A percentile compares a stretch with the other conserved stretches of the same genome.
Evolutionary conservation across 2,329 filamentous ascomycete genomes (phyloP).

Genomic region (Alternaria conjuncta): DNA sequence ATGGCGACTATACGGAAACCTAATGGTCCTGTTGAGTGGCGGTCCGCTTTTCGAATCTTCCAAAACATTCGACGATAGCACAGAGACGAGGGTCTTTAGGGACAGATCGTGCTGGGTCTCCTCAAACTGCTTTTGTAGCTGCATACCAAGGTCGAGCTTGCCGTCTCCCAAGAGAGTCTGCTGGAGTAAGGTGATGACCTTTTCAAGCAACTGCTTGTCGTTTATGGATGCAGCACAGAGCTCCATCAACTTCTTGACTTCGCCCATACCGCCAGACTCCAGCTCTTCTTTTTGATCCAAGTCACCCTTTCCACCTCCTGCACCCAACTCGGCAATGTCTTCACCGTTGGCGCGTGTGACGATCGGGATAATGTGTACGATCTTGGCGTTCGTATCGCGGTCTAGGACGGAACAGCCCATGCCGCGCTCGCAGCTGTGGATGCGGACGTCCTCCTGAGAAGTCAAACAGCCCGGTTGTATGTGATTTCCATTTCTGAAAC

Average conservation of each 20-base stretch:
- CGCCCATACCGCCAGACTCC: slow-evolving; percentile 58
- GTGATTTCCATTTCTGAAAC: slow-evolving; percentile 77
- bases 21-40: slow-evolving; percentile 38
- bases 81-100: slow-evolving; percentile 41
- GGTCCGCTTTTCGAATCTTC: background rate
- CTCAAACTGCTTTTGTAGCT: slow-evolving; percentile 32
- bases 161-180: slow-evolving; percentile 21
- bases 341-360: slow-evolving; percentile 69
- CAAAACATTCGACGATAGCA: slow-evolving; percentile 26
- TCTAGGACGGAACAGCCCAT: slow-evolving; percentile 63
- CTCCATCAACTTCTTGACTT: slow-evolving; percentile 60
- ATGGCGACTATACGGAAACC: slow-evolving; percentile 87
- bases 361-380: slow-evolving; percentile 81
- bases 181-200: slow-evolving; percentile 47
- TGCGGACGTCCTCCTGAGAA: slow-evolving; percentile 62
- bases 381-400: slow-evolving; percentile 53
- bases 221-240: slow-evolving; percentile 55
- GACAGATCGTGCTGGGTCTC: slow-evolving; percentile 33
- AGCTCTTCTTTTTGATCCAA: slow-evolving; percentile 72
- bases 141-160: slow-evolving; percentile 34
- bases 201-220: slow-evolving; percentile 42
- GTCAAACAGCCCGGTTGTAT: slow-evolving; percentile 76
- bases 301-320: slow-evolving; percentile 81
- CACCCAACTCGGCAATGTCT: slow-evolving; percentile 74
- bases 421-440: slow-evolving; percentile 88